These are phyloP conservation scores for Rauvolfia tetraphylla DNA, from an alignment of 257 asterid genomes.

Conservation along the genomic window DNA sequence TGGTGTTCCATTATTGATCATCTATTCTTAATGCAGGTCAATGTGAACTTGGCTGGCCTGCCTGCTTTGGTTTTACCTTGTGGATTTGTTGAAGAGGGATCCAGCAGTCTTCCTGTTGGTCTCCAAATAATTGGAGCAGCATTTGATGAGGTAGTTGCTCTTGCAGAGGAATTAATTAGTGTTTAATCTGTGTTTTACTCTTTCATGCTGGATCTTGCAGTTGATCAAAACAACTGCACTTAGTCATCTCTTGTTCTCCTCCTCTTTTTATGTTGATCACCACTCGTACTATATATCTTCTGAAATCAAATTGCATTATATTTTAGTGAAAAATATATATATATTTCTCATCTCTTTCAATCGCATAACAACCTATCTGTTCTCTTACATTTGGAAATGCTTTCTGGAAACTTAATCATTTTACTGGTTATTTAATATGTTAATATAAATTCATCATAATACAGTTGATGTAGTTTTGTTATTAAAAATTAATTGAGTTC, in stretches of 20 bases:
- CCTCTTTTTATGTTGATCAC: background rate
- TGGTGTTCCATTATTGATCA: background rate
- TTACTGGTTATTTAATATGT: no score
- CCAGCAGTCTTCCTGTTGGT: constrained; percentile 71
- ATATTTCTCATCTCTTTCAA: no score
- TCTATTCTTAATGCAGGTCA: constrained; percentile 52
- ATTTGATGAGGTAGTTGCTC: constrained; percentile 63
- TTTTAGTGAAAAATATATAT: no score
- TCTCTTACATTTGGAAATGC: no score
- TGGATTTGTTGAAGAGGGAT: constrained; percentile 65
- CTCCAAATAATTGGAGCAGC: constrained; percentile 94
- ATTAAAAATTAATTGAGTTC: no score
- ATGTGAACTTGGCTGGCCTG: constrained; percentile 95
- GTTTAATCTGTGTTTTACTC: background rate
- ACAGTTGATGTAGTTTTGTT: no score
- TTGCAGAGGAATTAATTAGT: background rate
- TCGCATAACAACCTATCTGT: no score
- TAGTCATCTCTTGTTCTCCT: background rate
- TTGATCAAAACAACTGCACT: background rate
- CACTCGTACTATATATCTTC: no score
- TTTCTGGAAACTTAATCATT: no score
- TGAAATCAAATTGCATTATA: no score
- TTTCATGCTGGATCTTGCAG: background rate
- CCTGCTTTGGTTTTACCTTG: constrained; percentile 98
- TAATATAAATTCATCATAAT: no score